A percentile compares a stretch with the other conserved stretches of the same genome.
Conservation (phyloP, 2,329 filamentous ascomycete species). For the Ascocoryne sarcoides region DNA sequence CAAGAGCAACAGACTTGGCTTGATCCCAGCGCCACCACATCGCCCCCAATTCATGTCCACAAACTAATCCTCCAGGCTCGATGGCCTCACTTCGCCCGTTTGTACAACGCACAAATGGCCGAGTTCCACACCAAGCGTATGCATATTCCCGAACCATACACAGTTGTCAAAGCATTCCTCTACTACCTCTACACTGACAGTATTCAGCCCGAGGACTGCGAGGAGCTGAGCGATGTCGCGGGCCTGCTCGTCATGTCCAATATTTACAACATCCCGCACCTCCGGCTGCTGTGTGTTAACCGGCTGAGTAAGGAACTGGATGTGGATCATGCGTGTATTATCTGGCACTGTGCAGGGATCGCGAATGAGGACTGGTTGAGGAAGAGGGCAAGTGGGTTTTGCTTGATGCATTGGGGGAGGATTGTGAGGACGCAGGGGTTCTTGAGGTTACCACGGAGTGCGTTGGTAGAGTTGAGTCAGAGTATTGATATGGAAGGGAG, state of each 20-base stretch:
- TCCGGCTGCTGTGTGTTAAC: slow-evolving; percentile 85
- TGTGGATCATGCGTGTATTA: slow-evolving; percentile 87
- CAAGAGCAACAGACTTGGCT: slow-evolving; percentile 41
- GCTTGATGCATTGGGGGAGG: slow-evolving; percentile 88
- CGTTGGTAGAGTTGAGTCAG: slow-evolving; percentile 84
- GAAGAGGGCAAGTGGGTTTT: slow-evolving; percentile 78
- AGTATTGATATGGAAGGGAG: slow-evolving; percentile 91
- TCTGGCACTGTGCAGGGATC: slow-evolving; percentile 88
- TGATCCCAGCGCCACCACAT: slow-evolving; percentile 55
- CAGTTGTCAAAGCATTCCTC: slow-evolving; percentile 86
- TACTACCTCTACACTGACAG: slow-evolving; percentile 96
- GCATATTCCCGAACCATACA: slow-evolving; percentile 95
- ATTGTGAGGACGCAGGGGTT: slow-evolving; percentile 87
- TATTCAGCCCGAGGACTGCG: slow-evolving; percentile 53
- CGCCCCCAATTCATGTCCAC: slow-evolving; percentile 85
- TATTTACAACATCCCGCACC: slow-evolving; percentile 92
- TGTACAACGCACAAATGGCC: slow-evolving; percentile 91
- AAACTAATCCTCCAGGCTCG: slow-evolving; percentile 88
- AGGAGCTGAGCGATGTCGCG: slow-evolving; percentile 74
- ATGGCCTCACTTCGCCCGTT: slow-evolving; percentile 90
- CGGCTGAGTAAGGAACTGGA: slow-evolving; percentile 84
- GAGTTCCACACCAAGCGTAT: slow-evolving; percentile 96
- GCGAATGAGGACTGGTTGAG: slow-evolving; percentile 92
- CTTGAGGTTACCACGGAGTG: slow-evolving; percentile 65
- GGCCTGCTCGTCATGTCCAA: slow-evolving; percentile 96